Evolutionary conservation across 2,329 filamentous ascomycete species (phyloP).

Genomic region (Claviceps lovelessii): DNA sequence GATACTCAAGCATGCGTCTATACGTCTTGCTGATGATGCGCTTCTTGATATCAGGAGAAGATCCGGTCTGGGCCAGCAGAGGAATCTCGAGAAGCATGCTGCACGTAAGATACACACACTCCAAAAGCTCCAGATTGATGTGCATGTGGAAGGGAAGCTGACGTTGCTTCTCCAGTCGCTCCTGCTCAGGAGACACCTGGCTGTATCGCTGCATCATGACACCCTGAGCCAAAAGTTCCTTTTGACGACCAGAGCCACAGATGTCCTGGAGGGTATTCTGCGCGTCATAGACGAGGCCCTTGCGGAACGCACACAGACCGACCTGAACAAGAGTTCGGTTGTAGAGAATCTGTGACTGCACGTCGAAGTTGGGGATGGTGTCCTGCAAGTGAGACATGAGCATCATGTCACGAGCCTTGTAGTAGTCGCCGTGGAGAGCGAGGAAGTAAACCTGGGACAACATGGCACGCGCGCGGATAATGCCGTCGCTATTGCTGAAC

Average conservation of each 20-base stretch:
- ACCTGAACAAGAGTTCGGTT: conserved; percentile 97
- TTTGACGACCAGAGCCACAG: conserved; percentile 91
- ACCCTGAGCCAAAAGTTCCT: conserved; percentile 93
- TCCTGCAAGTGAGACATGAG: conserved; percentile 98
- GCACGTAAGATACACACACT: conserved; percentile 97
- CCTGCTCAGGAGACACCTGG: conserved; percentile 93
- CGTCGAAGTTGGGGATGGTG: conserved; percentile 90
- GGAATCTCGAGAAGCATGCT: conserved; percentile 99
- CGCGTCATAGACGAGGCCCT: conserved; percentile 90
- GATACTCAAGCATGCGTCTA: conserved; percentile 97
- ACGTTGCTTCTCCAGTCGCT: conserved; percentile 89
- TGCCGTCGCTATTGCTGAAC: conserved; percentile 86
- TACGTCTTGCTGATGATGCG: conserved; percentile 98
- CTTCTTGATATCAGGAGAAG: conserved; percentile 93
- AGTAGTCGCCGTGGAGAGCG: conserved; percentile 94
- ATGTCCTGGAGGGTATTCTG: conserved; percentile 97
- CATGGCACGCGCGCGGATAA: conserved; percentile 92
- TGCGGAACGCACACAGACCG: conserved; percentile 93
- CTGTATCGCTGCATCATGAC: conserved; percentile 96
- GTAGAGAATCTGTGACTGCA: conserved; percentile 95
- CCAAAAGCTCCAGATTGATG: conserved; percentile 95
- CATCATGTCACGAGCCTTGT: conserved; percentile 96
- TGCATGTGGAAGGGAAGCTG: conserved; percentile 99
- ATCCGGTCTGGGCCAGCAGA: conserved; percentile 89
- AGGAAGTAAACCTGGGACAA: conserved; percentile 98